Percentiles rank a stretch among this genome's conserved stretches.
Conservation (phyloP, 768 basidiomycete species). For the Boletus subcaerulescens region DNA sequence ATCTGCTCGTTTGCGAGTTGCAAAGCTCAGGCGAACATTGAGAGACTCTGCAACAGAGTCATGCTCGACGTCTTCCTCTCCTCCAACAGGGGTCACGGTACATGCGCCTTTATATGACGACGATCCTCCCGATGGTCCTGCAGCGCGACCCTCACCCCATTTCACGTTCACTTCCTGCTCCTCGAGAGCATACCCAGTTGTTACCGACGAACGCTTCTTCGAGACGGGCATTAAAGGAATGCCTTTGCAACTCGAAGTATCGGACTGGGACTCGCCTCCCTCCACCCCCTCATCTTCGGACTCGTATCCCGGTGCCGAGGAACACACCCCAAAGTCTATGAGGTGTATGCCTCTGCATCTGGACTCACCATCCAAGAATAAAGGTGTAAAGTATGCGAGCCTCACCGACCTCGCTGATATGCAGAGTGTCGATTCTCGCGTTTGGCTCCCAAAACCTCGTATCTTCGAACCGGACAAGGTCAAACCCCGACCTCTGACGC, state of each 20-base stretch:
- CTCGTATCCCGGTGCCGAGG: conserved; percentile 8
- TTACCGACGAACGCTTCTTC: not conserved
- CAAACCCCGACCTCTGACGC: conserved; percentile 20
- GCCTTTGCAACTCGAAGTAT: conserved; percentile 2
- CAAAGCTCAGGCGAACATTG: conserved; percentile 8
- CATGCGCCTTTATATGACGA: conserved; percentile 20
- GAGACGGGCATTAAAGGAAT: not conserved
- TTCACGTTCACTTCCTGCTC: conserved; percentile 17
- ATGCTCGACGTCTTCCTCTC: conserved; percentile 18
- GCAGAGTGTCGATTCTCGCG: conserved; percentile 21
- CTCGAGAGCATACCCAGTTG: conserved; percentile 16
- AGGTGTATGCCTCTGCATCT: conserved; percentile 9
- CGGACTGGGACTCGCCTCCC: conserved; percentile 4
- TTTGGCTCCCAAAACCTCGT: conserved; percentile 27
- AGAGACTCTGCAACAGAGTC: conserved; percentile 8
- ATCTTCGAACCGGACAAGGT: conserved; percentile 27
- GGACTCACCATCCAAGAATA: conserved; percentile 1
- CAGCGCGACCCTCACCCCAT: conserved; percentile 10
- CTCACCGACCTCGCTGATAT: conserved; percentile 14
- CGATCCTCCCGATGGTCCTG: conserved; percentile 5
- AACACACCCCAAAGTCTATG: conserved; percentile 1
- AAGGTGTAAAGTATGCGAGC: conserved; percentile 21
- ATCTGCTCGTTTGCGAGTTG: not conserved
- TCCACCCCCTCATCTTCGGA: conserved; percentile 1
- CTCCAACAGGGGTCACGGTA: conserved; percentile 24